Evolutionary conservation across 2,329 filamentous ascomycete genomes (phyloP), one percentile per base, ranked within the genome.

Genomic region (Scedosporium apiospermum): DNA sequence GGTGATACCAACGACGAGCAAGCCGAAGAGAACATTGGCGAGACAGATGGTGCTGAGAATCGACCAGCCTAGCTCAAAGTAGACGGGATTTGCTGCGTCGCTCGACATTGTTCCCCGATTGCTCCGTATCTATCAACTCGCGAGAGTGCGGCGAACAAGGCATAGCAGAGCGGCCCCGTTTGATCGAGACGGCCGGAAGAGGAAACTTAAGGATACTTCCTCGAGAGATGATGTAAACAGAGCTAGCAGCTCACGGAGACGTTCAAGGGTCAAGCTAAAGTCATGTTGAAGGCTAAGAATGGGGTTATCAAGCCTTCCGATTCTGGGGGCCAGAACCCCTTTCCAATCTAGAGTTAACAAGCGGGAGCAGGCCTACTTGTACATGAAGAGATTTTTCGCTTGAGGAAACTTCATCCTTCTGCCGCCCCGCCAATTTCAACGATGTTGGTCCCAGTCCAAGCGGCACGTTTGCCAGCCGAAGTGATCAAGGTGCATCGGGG

Each of bases 1-100:
- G 6, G 74, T 76, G 63, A 78, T 77, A 7, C 73, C 75, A 42
- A 72, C 67, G 14, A 78, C 70, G 62, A 76, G 67, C 26, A 73
- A 62, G 2, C 76, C 73, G 51, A 77, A 73, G 34, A 78, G 64
- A 27, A 75, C 68, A 63, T 76, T 77, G 21, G 71, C 68, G n/a
- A 76, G 65, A 34, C 77, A 76, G 64, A 79, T 74, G 57, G 74
- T 76, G 68, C 75, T 79, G 62, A 80, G 72, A 34, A 78, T 77
- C 21, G 75, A 72, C 76, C 76, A 78, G 68, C 75, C 75, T 63
- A 74, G 68, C 68, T 78, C 76, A 63, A 74, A 78, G 62, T 77
- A 78, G 4, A 73, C 63, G 2, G 66, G 67, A 55, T 42, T 49
- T 10, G 42, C 41, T 9, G 18, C 14, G 18, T 16, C 57, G 57